Percentiles rank a stretch among this genome's conserved stretches.
Conservation (phyloP, 1,284 basidiomycete species). For the Dichomitus squalens region DNA sequence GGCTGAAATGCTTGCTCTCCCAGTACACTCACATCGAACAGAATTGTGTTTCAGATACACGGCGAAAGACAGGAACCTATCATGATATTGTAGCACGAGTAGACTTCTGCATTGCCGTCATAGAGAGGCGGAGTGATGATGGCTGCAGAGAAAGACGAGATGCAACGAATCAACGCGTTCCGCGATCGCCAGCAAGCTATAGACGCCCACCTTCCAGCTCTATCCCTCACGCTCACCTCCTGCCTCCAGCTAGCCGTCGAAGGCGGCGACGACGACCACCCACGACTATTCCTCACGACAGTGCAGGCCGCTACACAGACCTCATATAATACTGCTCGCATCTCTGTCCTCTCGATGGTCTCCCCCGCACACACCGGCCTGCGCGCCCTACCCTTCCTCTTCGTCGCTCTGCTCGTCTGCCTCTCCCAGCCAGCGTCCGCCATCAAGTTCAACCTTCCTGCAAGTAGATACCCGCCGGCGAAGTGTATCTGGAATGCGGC, state of each 20-base stretch:
- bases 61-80: no score
- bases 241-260: conserved; percentile 7
- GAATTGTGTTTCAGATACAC: not conserved
- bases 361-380: not conserved
- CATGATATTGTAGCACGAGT: no score
- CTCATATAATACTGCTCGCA: not conserved
- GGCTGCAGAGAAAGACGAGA: not conserved
- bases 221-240: not conserved
- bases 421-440: conserved; percentile 44
- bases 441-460: conserved; percentile 83
- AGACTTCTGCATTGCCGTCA: not conserved
- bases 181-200: conserved; percentile 2
- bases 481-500: conserved; percentile 96
- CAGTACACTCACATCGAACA: not conserved
- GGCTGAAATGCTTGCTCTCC: no score
- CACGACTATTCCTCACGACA: not conserved
- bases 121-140: not conserved
- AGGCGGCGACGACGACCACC: conserved; percentile 1
- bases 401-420: conserved; percentile 34
- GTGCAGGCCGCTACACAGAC: no score
- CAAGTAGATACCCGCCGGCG: conserved; percentile 66
- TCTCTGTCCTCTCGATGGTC: not conserved
- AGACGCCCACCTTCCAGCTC: conserved; percentile 3
- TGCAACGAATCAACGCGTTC: not conserved
- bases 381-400: conserved; percentile 27